phyloP scores from a whole-genome alignment of 192 early-diverging fungal genomes.

The Backusella tuberculispora region DNA sequence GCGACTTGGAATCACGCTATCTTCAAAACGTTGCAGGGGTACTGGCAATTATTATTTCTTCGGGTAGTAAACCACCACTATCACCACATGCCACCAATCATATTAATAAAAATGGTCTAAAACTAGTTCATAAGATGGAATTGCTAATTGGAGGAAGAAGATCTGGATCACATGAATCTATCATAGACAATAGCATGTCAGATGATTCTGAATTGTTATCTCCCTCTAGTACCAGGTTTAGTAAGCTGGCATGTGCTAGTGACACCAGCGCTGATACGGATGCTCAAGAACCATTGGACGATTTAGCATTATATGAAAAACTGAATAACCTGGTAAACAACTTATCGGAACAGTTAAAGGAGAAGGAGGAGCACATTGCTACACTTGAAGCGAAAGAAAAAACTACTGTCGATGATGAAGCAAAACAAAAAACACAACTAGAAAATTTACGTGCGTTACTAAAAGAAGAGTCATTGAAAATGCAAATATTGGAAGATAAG shows the following conservation, averaged over 20 bases:
- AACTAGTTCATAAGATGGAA: background rate
- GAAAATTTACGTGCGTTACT: background rate
- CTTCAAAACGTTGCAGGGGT: constrained; percentile 9
- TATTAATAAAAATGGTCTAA: background rate
- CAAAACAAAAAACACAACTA: background rate
- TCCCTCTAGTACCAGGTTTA: constrained; percentile 11
- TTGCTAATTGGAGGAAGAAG: background rate
- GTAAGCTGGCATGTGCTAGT: constrained; percentile 9
- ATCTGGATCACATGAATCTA: background rate
- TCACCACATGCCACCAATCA: background rate
- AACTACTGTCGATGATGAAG: background rate
- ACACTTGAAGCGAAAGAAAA: background rate
- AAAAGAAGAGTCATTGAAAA: background rate
- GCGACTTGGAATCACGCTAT: background rate
- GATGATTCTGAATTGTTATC: constrained; percentile 11
- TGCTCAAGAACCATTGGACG: background rate
- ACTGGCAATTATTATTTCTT: background rate
- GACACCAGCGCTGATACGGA: constrained; percentile 2
- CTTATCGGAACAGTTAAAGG: background rate
- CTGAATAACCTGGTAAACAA: background rate
- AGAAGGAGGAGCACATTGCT: background rate
- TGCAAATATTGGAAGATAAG: background rate
- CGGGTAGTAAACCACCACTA: background rate
- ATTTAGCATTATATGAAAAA: constrained; percentile 9
- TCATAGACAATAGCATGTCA: constrained; percentile 11